Base-by-base conservation (phyloP, 306 rosid genomes). In the Castanea sativa region DNA sequence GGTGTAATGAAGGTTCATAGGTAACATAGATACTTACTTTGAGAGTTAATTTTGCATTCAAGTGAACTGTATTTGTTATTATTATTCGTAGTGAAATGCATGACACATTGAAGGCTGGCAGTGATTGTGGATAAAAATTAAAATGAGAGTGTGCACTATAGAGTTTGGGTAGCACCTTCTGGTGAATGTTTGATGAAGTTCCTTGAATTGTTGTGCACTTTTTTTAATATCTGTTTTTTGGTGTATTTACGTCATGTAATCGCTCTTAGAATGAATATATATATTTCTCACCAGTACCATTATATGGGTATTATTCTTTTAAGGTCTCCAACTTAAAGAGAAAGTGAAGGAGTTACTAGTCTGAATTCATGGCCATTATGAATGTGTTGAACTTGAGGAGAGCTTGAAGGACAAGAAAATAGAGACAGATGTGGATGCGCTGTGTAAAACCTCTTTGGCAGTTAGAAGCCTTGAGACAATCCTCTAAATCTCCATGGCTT, bases 401-500 rank as follows among this genome's bases (percentile, higher is more conserved):
- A 43, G 65, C 35, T 78, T 79, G 77, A 83, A 74, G 73, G 64
- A 76, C 52, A 70, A 56, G 59, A 68, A 55, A 73, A 53, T 49
- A 58, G 79, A 76, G 73, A 72, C 63, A 80, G 21, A 94, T 91
- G 99, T 63, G 81, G 84, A 32, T 76, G 20, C 87, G 78, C 83
- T 70, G 80, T 71, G 82, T 87, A 63, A 87, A 85, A 64, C 80
- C 77, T 14, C 52, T 85, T 77, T 43, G 71, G 73, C 81, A 65
- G 73, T 38, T 89, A 65, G 86, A 88, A 80, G 77, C 78, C 60
- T 78, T 77, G 70, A 75, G 86, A 55, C 87, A 74, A 69, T 75
- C 84, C 70, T 84, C 75, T n/a, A 71, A 81, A 69, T 60, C 74
- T 78, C 89, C 85, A 68, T 90, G 94, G 91, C 63, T 80, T 64